Conservation (phyloP, 2,329 filamentous ascomycete genomes). For the Coniochaeta sp. region DNA sequence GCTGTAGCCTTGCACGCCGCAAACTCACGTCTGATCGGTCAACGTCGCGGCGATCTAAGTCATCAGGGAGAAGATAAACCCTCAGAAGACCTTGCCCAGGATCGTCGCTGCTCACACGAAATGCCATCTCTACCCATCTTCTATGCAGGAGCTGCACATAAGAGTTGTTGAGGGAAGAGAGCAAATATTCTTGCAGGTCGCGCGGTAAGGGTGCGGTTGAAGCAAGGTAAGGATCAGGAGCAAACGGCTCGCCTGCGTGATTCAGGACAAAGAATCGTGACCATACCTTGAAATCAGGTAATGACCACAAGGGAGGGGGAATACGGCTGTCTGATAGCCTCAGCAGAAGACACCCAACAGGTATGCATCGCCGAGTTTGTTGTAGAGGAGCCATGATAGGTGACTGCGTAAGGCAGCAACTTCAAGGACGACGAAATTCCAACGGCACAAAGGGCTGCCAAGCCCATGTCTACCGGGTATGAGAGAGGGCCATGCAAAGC, state of each 20-base stretch:
- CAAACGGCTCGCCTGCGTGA: background rate
- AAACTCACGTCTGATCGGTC: conserved; percentile 37
- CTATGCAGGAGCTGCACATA: conserved; percentile 22
- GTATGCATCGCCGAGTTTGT: background rate
- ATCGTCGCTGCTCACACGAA: conserved; percentile 16
- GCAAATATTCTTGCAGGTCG: background rate
- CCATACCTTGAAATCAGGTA: background rate
- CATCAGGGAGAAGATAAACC: conserved; percentile 59
- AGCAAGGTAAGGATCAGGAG: background rate
- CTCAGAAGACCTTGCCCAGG: conserved; percentile 29
- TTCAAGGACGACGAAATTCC: background rate
- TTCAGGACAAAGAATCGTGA: background rate
- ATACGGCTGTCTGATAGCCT: background rate
- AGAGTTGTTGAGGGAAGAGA: background rate
- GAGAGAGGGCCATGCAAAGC: background rate
- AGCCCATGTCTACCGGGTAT: background rate
- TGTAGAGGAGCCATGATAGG: background rate
- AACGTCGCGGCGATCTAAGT: conserved; percentile 48
- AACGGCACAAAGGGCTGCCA: background rate
- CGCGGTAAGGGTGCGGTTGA: background rate
- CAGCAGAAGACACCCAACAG: background rate
- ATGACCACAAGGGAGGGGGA: background rate
- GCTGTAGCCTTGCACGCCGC: conserved; percentile 31
- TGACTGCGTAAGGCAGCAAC: background rate
- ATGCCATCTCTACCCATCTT: conserved; percentile 37